Conservation (phyloP, 352 stramenopile genomes). For the Aphanomyces stellatus region DNA sequence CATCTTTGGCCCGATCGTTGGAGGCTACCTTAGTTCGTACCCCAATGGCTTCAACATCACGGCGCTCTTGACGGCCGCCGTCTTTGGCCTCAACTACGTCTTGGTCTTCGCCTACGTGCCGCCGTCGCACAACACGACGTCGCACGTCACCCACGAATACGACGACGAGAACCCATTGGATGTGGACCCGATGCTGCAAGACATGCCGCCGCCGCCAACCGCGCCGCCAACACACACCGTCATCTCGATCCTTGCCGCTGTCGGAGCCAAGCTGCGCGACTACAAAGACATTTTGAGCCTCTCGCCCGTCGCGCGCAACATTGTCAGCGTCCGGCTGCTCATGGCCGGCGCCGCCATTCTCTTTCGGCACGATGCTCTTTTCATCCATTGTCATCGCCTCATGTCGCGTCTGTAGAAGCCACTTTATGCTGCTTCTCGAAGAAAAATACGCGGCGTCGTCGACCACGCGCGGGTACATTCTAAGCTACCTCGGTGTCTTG, state of each 20-base stretch:
- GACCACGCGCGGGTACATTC: constrained; percentile 48
- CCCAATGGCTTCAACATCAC: constrained; percentile 78
- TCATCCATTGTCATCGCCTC: too few relatives aligned
- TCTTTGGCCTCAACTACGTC: constrained; percentile 63
- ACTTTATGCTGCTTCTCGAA: constrained; percentile 69
- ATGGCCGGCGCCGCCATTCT: constrained; percentile 68
- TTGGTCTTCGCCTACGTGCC: constrained; percentile 31
- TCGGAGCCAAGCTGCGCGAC: constrained; percentile 47
- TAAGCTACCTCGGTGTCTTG: constrained; percentile 77
- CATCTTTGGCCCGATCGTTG: constrained; percentile 60
- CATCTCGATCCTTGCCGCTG: constrained; percentile 29
- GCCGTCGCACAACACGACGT: constrained; percentile 21
- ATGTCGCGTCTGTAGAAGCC: constrained; percentile 24
- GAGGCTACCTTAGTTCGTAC: constrained; percentile 55
- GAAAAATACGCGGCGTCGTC: constrained; percentile 70
- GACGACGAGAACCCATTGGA: constrained; percentile 20
- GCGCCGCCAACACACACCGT: background rate
- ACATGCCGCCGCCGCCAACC: background rate
- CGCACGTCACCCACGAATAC: background rate
- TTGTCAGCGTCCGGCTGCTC: constrained; percentile 58
- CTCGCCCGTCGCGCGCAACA: constrained; percentile 49
- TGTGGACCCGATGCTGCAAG: constrained; percentile 8
- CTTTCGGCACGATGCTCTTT: constrained; percentile 46
- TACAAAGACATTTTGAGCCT: constrained; percentile 56
- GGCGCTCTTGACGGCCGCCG: constrained; percentile 49